These are phyloP conservation scores for Taxillus chinensis DNA, from an alignment of 164 flowering plant species.

Conservation along the genomic window DNA sequence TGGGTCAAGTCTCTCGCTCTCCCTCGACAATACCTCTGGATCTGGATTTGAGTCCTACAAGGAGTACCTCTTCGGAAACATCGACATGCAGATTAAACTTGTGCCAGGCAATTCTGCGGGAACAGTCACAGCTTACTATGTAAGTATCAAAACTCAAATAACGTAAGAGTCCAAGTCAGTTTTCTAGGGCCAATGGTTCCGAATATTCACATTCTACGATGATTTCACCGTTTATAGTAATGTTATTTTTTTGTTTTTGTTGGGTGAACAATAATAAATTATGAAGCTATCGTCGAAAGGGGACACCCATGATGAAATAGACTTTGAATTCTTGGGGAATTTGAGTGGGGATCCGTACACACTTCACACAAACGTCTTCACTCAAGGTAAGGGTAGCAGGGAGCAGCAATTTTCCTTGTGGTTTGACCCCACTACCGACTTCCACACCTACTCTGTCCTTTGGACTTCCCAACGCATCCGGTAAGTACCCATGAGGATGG, in stretches of 20 bases:
- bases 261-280: no score
- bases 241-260: no score
- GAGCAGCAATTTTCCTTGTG: background rate
- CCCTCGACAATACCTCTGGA: slow-evolving; percentile 20
- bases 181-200: no score
- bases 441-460: background rate
- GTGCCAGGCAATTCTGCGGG: slow-evolving; percentile 76
- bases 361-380: background rate
- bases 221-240: no score
- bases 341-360: background rate
- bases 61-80: slow-evolving; percentile 55
- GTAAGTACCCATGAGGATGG: background rate
- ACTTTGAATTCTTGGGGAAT: background rate
- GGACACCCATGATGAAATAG: background rate
- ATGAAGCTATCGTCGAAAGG: background rate
- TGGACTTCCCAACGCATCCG: background rate
- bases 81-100: slow-evolving; percentile 60
- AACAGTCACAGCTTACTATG: slow-evolving; percentile 67
- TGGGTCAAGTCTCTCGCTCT: no score
- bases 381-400: background rate
- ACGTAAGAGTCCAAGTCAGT: no score
- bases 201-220: no score
- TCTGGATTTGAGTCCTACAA: slow-evolving; percentile 46
- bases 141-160: slow-evolving; percentile 20
- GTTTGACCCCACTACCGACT: background rate